Percentiles rank a stretch among this genome's conserved stretches.
phyloP scores from a whole-genome alignment of 2,329 filamentous ascomycete genomes.

The Aureobasidium sp. region DNA sequence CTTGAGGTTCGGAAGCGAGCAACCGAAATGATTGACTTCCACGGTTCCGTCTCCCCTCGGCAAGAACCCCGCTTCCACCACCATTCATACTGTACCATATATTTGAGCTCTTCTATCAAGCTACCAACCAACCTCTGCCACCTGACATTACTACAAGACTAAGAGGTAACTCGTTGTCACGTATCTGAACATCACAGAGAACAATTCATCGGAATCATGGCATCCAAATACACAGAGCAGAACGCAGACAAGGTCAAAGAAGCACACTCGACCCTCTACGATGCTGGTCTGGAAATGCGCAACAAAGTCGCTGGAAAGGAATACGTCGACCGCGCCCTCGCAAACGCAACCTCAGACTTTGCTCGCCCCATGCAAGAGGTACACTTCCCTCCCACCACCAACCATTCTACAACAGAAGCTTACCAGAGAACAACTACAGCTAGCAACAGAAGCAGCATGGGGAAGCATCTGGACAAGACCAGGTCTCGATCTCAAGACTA shows the following conservation, averaged over 20 bases:
- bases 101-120: background rate
- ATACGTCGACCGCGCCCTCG: constrained; percentile 51
- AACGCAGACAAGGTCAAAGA: constrained; percentile 18
- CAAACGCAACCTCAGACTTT: constrained; percentile 51
- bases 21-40: too few relatives aligned
- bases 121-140: background rate
- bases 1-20: too few relatives aligned
- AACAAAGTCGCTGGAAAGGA: constrained; percentile 52
- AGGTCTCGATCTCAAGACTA: constrained; percentile 52
- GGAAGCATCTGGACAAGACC: constrained; percentile 56
- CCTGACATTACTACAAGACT: background rate
- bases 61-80: background rate
- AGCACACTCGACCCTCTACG: constrained; percentile 50
- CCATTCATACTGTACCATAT: background rate
- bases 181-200: background rate
- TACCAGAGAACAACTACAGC: constrained; percentile 12
- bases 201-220: background rate
- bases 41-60: background rate
- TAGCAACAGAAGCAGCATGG: constrained; percentile 56
- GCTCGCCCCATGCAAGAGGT: constrained; percentile 53
- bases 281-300: constrained; percentile 52
- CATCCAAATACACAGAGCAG: background rate
- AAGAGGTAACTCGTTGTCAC: background rate
- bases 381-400: too few relatives aligned
- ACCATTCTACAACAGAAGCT: too few relatives aligned